These are phyloP conservation scores for Cutaneotrichosporon spelunceum DNA, from an alignment of 1,284 basidiomycete species.

Conservation along the genomic window DNA sequence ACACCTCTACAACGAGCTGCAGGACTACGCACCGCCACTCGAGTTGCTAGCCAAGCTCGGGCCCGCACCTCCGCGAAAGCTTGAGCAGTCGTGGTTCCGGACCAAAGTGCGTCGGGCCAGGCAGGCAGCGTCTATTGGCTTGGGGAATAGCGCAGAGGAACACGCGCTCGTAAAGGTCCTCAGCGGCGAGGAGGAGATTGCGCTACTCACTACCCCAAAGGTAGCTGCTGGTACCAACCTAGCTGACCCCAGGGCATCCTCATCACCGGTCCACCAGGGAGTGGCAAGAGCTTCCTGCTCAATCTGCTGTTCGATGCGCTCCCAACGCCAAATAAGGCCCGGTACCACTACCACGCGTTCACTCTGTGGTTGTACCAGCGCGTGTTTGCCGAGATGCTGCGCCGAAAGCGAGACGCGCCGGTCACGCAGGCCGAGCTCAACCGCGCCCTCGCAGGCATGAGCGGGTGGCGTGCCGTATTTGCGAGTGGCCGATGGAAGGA, in stretches of 20 bases:
- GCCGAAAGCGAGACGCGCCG: slow-evolving; percentile 24
- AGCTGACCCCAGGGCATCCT: slow-evolving; percentile 50
- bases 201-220: slow-evolving; percentile 60
- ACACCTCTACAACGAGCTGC: slow-evolving; percentile 39
- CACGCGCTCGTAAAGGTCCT: slow-evolving; percentile 56
- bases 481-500: slow-evolving; percentile 51
- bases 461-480: slow-evolving; percentile 51
- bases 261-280: slow-evolving; percentile 57
- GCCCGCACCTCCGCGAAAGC: slow-evolving; percentile 33
- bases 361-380: slow-evolving; percentile 64
- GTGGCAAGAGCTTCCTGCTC: slow-evolving; percentile 62
- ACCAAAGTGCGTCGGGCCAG: not conserved
- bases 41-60: slow-evolving; percentile 44
- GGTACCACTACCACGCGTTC: slow-evolving; percentile 67
- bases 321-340: slow-evolving; percentile 61
- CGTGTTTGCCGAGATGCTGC: slow-evolving; percentile 52
- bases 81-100: slow-evolving; percentile 13
- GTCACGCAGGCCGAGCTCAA: slow-evolving; percentile 48
- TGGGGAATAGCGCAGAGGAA: slow-evolving; percentile 22
- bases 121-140: slow-evolving; percentile 1
- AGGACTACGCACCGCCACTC: slow-evolving; percentile 46
- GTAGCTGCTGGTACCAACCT: slow-evolving; percentile 36
- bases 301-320: slow-evolving; percentile 64
- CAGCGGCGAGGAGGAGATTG: slow-evolving; percentile 62
- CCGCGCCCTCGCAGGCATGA: slow-evolving; percentile 42